Evolutionary conservation across 805 yeast species (phyloP).

Genomic region (Wickerhamomyces alni): DNA sequence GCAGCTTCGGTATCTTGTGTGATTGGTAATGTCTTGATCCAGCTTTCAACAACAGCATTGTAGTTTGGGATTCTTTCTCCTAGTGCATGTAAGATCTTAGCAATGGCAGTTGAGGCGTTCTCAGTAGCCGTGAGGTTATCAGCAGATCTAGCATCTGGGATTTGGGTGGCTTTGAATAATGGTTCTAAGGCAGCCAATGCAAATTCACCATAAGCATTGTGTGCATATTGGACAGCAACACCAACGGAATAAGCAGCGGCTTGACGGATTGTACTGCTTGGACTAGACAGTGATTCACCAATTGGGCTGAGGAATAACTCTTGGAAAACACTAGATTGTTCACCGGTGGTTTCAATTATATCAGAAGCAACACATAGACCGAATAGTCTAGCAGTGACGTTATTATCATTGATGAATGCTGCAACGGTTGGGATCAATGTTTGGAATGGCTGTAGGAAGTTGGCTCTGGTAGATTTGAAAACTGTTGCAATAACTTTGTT

Average conservation of each 20-base stretch:
- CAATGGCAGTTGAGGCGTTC: constrained; percentile 74
- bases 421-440: constrained; percentile 56
- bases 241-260: constrained; percentile 84
- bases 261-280: constrained; percentile 75
- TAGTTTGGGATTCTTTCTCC: constrained; percentile 55
- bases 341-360: constrained; percentile 73
- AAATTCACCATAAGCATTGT: constrained; percentile 52
- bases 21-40: constrained; percentile 82
- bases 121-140: constrained; percentile 87
- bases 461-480: constrained; percentile 54
- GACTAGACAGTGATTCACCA: constrained; percentile 58
- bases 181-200: constrained; percentile 68
- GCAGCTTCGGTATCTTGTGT: constrained; percentile 86
- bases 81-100: constrained; percentile 68
- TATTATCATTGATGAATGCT: constrained; percentile 56
- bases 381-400: constrained; percentile 63
- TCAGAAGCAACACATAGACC: constrained; percentile 80
- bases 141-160: constrained; percentile 80
- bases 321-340: constrained; percentile 55
- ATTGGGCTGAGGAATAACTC: constrained; percentile 59
- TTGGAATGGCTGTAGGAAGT: constrained; percentile 62
- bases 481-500: constrained; percentile 67
- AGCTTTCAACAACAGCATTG: constrained; percentile 57
- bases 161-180: constrained; percentile 62
- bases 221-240: constrained; percentile 78